phyloP scores from a whole-genome alignment of 805 yeast genomes.

The Zygotorulaspora sp. region DNA sequence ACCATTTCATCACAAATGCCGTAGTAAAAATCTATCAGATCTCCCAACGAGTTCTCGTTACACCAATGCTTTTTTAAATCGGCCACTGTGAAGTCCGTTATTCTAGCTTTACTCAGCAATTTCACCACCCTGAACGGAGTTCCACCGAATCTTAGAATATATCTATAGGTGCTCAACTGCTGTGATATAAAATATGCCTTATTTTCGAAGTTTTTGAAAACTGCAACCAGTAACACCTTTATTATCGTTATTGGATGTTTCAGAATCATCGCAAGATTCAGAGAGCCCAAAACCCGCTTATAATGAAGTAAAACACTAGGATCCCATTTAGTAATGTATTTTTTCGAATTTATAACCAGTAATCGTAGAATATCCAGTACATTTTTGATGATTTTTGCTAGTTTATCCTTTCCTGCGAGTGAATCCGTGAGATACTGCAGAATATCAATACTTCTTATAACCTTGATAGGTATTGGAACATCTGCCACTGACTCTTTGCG shows the following conservation, averaged over 20 bases:
- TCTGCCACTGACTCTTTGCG: background rate
- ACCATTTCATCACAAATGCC: conserved; percentile 60
- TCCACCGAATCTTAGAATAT: conserved; percentile 64
- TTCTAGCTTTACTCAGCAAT: conserved; percentile 34
- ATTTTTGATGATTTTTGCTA: conserved; percentile 62
- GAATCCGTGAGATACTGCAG: conserved; percentile 50
- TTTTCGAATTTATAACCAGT: conserved; percentile 42
- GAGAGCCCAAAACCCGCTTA: conserved; percentile 21
- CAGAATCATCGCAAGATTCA: conserved; percentile 12
- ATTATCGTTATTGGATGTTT: conserved; percentile 18
- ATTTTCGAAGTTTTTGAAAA: conserved; percentile 20
- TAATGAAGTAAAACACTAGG: conserved; percentile 26
- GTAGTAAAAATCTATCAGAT: conserved; percentile 55
- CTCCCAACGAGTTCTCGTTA: conserved; percentile 46
- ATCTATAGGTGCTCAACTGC: conserved; percentile 54
- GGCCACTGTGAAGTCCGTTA: conserved; percentile 18
- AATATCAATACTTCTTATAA: conserved; percentile 38
- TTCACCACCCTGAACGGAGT: conserved; percentile 54
- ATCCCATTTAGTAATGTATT: conserved; percentile 29
- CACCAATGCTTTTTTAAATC: conserved; percentile 34
- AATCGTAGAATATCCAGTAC: conserved; percentile 48
- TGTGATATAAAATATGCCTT: conserved; percentile 42
- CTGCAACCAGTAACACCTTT: conserved; percentile 15
- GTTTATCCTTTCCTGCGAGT: conserved; percentile 65
- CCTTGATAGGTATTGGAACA: background rate